phyloP scores from a whole-genome alignment of 805 yeast species.

The Maudiozyma turicensis region DNA sequence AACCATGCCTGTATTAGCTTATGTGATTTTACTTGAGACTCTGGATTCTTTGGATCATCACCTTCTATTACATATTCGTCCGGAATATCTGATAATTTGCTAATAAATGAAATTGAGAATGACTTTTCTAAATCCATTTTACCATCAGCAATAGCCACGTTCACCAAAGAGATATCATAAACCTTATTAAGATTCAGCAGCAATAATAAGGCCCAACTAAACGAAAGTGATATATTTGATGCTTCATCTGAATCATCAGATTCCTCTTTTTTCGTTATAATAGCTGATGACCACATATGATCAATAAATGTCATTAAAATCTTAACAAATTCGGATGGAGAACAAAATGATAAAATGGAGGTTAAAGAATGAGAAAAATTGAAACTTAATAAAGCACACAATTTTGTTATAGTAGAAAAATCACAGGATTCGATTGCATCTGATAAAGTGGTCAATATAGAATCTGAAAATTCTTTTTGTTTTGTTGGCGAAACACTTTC shows the following conservation, averaged over 20 bases:
- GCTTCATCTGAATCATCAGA: conserved; percentile 22
- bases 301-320: conserved; percentile 48
- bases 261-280: conserved; percentile 8
- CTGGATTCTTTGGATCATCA: conserved; percentile 18
- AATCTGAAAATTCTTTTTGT: conserved; percentile 37
- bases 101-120: conserved; percentile 25
- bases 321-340: conserved; percentile 35
- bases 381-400: conserved; percentile 42
- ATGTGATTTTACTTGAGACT: conserved; percentile 18
- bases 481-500: conserved; percentile 36
- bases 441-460: conserved; percentile 26
- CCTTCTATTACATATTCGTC: conserved; percentile 21
- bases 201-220: conserved; percentile 51
- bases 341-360: conserved; percentile 35
- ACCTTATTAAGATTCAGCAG: conserved; percentile 33
- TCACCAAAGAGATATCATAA: conserved; percentile 28
- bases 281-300: conserved; percentile 24
- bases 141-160: conserved; percentile 18
- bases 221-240: conserved; percentile 56
- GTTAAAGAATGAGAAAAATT: conserved; percentile 33
- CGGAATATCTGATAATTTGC: conserved; percentile 17
- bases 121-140: conserved; percentile 17
- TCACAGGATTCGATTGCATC: conserved; percentile 35
- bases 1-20: conserved; percentile 61
- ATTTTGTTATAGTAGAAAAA: conserved; percentile 36